These are phyloP conservation scores for Teratosphaeriaceae sp. DNA, from an alignment of 2,329 filamentous ascomycete genomes.

Conservation along the genomic window DNA sequence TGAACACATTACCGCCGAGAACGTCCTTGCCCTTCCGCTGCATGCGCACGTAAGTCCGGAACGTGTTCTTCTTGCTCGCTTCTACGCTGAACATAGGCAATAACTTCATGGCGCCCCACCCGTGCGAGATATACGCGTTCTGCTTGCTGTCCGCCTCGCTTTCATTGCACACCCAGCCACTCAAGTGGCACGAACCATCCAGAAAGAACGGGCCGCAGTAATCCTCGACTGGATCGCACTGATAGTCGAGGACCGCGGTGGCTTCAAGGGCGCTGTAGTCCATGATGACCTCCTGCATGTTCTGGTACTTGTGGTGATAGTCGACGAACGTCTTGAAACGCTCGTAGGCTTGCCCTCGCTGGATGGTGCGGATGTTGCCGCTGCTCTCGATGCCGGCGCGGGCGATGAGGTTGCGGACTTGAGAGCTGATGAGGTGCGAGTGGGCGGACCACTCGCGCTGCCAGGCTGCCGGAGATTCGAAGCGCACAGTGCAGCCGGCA, in stretches of 20 bases:
- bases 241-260: slow-evolving; percentile 24
- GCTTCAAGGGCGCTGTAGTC: slow-evolving; percentile 24
- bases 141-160: slow-evolving; percentile 24
- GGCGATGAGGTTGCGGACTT: not conserved
- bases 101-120: slow-evolving; percentile 27
- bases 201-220: slow-evolving; percentile 31
- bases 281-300: slow-evolving; percentile 32
- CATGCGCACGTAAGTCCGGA: slow-evolving; percentile 28
- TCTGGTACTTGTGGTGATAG: slow-evolving; percentile 23
- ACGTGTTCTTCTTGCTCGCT: slow-evolving; percentile 12
- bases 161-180: slow-evolving; percentile 34
- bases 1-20: slow-evolving; percentile 24
- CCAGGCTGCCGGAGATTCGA: slow-evolving; percentile 16
- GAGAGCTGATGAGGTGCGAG: slow-evolving; percentile 8
- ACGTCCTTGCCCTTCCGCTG: slow-evolving; percentile 18
- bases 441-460: slow-evolving; percentile 15
- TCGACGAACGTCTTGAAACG: slow-evolving; percentile 3
- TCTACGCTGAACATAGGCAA: slow-evolving; percentile 14
- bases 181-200: slow-evolving; percentile 31
- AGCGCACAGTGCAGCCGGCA: slow-evolving; percentile 20
- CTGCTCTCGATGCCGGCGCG: slow-evolving; percentile 5
- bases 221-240: slow-evolving; percentile 21
- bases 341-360: not conserved
- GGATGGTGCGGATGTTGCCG: not conserved
- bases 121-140: slow-evolving; percentile 31